Conservation (phyloP, 768 basidiomycete species). For the Tulasnella sp. region DNA sequence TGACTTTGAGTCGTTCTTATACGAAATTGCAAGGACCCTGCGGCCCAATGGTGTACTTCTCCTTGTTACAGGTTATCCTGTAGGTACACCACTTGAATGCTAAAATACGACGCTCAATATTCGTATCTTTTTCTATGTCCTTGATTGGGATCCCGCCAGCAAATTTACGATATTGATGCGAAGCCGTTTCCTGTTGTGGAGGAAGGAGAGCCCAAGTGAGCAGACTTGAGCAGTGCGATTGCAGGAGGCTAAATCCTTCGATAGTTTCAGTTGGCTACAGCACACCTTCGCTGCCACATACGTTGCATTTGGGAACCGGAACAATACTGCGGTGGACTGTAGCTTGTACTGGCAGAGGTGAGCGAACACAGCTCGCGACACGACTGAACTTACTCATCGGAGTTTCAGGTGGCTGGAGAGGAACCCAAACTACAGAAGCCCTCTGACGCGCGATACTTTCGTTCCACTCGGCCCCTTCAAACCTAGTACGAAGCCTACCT, state of each 20-base stretch:
- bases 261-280: constrained; percentile 26
- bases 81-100: neutral
- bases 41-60: constrained; percentile 29
- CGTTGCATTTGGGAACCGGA: constrained; percentile 10
- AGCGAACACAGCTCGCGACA: neutral
- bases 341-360: constrained; percentile 15
- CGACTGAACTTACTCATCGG: neutral
- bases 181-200: constrained; percentile 23
- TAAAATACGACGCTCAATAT: neutral
- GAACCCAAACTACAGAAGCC: constrained; percentile 22
- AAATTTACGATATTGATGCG: constrained; percentile 17
- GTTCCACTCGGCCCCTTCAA: constrained; percentile 20
- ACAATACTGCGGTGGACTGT: constrained; percentile 11
- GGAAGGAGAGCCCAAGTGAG: constrained; percentile 18
- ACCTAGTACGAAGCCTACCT: neutral
- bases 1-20: constrained; percentile 26
- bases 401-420: constrained; percentile 16
- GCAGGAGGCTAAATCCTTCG: neutral
- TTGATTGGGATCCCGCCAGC: neutral
- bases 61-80: constrained; percentile 25
- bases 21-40: constrained; percentile 27
- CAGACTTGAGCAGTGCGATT: neutral
- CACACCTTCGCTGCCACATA: neutral
- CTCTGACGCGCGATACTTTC: neutral
- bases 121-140: neutral